Percentiles rank a stretch among this genome's conserved stretches.
Evolutionary conservation across 2,329 filamentous ascomycete genomes (phyloP).

Genomic region (Drechslera avenae): DNA sequence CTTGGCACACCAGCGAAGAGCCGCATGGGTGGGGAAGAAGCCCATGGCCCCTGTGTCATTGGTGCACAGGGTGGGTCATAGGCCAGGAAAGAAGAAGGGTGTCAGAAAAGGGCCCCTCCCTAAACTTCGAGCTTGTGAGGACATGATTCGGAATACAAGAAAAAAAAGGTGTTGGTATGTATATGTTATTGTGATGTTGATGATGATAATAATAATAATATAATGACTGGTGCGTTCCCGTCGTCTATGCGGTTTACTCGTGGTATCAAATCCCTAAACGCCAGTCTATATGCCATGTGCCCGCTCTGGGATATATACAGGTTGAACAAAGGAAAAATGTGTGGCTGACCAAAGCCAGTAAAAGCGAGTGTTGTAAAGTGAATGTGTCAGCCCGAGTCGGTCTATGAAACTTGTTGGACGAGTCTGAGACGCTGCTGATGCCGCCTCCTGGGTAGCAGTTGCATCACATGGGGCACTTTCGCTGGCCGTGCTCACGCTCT

Average conservation of each 20-base stretch:
- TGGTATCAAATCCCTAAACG: constrained; percentile 15
- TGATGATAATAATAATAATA: constrained; percentile 6
- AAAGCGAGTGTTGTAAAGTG: no score
- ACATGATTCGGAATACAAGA: no score
- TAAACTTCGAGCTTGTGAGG: no score
- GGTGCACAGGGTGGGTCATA: not conserved
- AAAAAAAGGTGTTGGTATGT: no score
- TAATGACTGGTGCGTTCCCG: not conserved
- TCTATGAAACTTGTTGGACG: not conserved
- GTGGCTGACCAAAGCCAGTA: not conserved
- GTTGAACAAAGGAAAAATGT: constrained; percentile 18
- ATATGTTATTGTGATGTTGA: not conserved
- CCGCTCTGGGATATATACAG: not conserved
- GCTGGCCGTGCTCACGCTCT: constrained; percentile 9
- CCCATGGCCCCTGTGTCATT: constrained; percentile 4
- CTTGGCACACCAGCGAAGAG: constrained; percentile 1
- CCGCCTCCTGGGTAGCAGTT: not conserved
- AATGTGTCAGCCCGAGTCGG: constrained; percentile 3
- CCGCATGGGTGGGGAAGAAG: constrained; percentile 8
- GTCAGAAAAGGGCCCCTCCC: no score
- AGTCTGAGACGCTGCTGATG: not conserved
- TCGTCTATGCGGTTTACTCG: constrained; percentile 1
- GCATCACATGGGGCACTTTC: constrained; percentile 25
- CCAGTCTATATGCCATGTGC: constrained; percentile 16
- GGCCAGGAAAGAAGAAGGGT: no score